Evolutionary conservation across 805 yeast genomes (phyloP).

Genomic region (Yamadazyma paraphyllophila): DNA sequence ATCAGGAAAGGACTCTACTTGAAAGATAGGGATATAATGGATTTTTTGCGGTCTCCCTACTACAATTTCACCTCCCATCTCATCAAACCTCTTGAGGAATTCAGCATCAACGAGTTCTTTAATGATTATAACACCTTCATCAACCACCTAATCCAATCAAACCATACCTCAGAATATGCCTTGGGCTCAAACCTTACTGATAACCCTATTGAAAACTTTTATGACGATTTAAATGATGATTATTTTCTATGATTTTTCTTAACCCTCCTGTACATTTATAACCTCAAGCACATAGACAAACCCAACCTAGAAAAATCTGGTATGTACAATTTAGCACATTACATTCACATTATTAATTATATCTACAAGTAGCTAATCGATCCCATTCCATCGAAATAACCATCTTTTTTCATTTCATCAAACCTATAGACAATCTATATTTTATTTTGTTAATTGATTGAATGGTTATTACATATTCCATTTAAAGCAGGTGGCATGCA

Average conservation of each 20-base stretch:
- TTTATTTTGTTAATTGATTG: too few relatives aligned
- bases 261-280: background rate
- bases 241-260: background rate
- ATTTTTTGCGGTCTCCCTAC: background rate
- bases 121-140: conserved; percentile 1
- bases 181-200: background rate
- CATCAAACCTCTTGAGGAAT: conserved; percentile 5
- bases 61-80: conserved; percentile 4
- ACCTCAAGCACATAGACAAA: too few relatives aligned
- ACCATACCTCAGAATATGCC: background rate
- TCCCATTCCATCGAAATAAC: too few relatives aligned
- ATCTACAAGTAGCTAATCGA: too few relatives aligned
- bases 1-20: background rate
- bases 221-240: conserved; percentile 5
- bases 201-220: conserved; percentile 4
- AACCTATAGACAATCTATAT: too few relatives aligned
- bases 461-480: too few relatives aligned
- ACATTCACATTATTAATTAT: too few relatives aligned
- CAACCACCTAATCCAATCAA: background rate
- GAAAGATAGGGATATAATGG: conserved; percentile 5
- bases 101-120: conserved; percentile 3
- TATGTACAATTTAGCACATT: too few relatives aligned
- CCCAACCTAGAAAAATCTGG: too few relatives aligned
- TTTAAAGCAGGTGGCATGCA: too few relatives aligned
- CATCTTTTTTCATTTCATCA: too few relatives aligned